Base-by-base conservation (phyloP, 129 eudicot genomes). In the Tagetes patula region DNA sequence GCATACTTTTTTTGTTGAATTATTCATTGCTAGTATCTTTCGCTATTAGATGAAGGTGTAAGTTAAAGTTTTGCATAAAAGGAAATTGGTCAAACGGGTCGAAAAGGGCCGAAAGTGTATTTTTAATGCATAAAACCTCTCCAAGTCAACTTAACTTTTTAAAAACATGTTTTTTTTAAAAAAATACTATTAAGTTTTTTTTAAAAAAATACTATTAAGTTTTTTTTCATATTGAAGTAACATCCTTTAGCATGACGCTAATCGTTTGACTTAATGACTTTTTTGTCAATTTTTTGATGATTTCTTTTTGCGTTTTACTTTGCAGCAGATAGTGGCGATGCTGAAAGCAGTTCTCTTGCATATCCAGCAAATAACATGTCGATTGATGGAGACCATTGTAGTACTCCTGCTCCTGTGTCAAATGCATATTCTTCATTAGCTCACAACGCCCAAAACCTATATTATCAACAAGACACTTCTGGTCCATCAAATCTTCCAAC, bases 331-430 rank as follows among this genome's bases (percentile, higher is more conserved):
- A 53, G 77, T 37, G 80, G 82, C 80, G 85, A 60, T 45, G 27
- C 79, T 48, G 87, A 78, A 58, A 82, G 75, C 79, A 77, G 78
- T 71, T 64, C 85, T 65, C 42, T 63, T 41, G 58, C 78, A 63
- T 79, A 85, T 77, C 84, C 86, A 54, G 72, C 38, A 14, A 84
- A 80, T n/a, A 87, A 80, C 75, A 76, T 73, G 75, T 67, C 73
- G 46, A 60, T 69, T 41, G 79, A 85, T 43, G 84, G 75, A 45
- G 80, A 70, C 71, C 82, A 63, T 33, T 78, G 60, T 75, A 75
- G 85, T 84, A 74, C 70, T 47, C 62, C 78, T 71, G 65, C 85
- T 71, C 76, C 85, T 36, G 75, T 62, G 50, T 58, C 83, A 75
- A 80, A 78, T 77, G 74, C 67, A 30, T 76, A 85, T 52, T 40